Evolutionary conservation across 805 yeast species (phyloP).

Genomic region (Zygoascus tannicola): DNA sequence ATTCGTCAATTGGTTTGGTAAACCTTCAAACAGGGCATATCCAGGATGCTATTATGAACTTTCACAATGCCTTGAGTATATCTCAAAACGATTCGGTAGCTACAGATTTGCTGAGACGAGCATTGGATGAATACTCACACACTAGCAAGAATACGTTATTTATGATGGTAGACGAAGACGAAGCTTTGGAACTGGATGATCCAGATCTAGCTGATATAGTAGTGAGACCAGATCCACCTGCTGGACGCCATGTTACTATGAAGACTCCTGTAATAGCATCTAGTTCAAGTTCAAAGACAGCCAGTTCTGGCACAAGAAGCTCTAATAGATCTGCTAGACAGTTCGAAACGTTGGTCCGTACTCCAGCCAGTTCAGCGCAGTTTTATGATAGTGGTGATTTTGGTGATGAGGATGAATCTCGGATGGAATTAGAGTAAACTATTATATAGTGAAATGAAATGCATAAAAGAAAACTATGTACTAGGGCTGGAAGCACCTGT

Average conservation of each 20-base stretch:
- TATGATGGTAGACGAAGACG: conserved; percentile 2
- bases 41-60: conserved; percentile 58
- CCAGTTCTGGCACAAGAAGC: neutral
- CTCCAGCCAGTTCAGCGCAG: neutral
- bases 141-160: neutral
- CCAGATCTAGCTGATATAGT: conserved; percentile 5
- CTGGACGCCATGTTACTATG: no score
- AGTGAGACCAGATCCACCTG: neutral
- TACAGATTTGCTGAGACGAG: conserved; percentile 67
- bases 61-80: conserved; percentile 75
- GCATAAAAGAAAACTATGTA: neutral
- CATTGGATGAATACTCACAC: conserved; percentile 29
- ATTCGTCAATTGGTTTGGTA: conserved; percentile 78
- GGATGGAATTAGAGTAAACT: conserved; percentile 13
- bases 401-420: conserved; percentile 15
- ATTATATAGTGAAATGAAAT: neutral
- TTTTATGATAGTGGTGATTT: neutral
- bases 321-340: neutral
- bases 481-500: neutral
- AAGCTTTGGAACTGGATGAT: conserved; percentile 8
- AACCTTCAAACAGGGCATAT: conserved; percentile 59
- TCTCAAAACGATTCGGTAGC: conserved; percentile 79
- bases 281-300: neutral
- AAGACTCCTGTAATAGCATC: neutral
- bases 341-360: no score